Evolutionary conservation across 1,139 yeast species (phyloP).

Genomic region (Hyphopichia khmerensis): DNA sequence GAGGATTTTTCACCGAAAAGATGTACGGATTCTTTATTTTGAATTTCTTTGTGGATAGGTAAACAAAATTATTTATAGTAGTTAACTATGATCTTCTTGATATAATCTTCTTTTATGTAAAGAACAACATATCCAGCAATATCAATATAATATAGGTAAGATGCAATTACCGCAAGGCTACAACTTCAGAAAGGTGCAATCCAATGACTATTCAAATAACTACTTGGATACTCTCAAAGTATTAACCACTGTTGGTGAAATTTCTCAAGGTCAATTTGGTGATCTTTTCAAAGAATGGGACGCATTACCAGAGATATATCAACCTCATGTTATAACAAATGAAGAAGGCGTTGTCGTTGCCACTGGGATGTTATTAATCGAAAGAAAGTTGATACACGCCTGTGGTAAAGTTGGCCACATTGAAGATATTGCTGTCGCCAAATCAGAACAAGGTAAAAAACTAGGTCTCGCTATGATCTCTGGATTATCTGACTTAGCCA

Average conservation of each 20-base stretch:
- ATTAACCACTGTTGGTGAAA: constrained; percentile 65
- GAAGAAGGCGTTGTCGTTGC: constrained; percentile 45
- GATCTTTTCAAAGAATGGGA: constrained; percentile 51
- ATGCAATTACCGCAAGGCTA: constrained; percentile 51
- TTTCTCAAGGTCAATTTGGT: constrained; percentile 42
- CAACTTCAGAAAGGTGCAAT: constrained; percentile 46
- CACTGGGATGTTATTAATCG: constrained; percentile 52
- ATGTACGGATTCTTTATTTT: no score
- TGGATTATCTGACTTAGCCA: constrained; percentile 60
- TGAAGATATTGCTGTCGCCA: constrained; percentile 87
- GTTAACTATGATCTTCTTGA: no score
- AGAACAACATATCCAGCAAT: no score
- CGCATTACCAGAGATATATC: constrained; percentile 43
- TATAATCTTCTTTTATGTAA: no score
- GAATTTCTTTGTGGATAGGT: no score
- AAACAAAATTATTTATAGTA: no score
- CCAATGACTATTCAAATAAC: constrained; percentile 46
- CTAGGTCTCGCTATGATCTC: constrained; percentile 70
- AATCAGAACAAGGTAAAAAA: constrained; percentile 76
- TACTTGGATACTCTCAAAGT: constrained; percentile 51
- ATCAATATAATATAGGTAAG: not conserved
- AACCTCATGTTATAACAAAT: constrained; percentile 61
- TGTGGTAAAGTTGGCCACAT: constrained; percentile 91
- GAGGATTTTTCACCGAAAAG: no score
- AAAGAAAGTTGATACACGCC: constrained; percentile 66